phyloP scores from a whole-genome alignment of 768 basidiomycete genomes.

The Neoboletus brunneissimus region DNA sequence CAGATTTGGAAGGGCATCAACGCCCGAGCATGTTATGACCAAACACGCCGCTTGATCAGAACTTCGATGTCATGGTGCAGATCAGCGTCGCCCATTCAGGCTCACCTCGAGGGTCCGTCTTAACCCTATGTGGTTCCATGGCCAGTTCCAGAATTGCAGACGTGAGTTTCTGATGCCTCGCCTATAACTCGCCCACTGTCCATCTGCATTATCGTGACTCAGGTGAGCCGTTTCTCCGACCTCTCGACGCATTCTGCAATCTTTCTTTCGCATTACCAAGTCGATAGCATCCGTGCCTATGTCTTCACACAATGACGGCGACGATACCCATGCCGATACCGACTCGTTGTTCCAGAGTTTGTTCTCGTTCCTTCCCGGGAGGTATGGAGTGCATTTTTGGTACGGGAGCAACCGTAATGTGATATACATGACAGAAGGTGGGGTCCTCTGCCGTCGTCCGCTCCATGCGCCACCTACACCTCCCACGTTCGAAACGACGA shows the following conservation, averaged over 20 bases:
- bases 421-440: neutral
- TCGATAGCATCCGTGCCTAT: slow-evolving; percentile 4
- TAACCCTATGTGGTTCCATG: neutral
- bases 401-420: neutral
- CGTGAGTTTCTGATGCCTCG: neutral
- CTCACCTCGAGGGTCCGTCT: neutral
- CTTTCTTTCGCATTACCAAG: slow-evolving; percentile 9
- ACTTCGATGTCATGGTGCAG: no score
- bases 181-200: slow-evolving; percentile 6
- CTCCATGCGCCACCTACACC: neutral
- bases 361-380: neutral
- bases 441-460: slow-evolving; percentile 2
- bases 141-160: slow-evolving; percentile 2
- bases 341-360: neutral
- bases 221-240: neutral
- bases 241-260: slow-evolving; percentile 7
- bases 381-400: neutral
- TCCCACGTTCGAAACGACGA: neutral
- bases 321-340: neutral
- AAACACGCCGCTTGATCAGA: no score
- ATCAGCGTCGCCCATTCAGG: neutral
- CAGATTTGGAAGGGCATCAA: no score
- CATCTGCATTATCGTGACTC: slow-evolving; percentile 8
- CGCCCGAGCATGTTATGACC: no score
- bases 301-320: neutral